Conservation (phyloP, 2,329 filamentous ascomycete species). For the Chaetomiaceae sp. region DNA sequence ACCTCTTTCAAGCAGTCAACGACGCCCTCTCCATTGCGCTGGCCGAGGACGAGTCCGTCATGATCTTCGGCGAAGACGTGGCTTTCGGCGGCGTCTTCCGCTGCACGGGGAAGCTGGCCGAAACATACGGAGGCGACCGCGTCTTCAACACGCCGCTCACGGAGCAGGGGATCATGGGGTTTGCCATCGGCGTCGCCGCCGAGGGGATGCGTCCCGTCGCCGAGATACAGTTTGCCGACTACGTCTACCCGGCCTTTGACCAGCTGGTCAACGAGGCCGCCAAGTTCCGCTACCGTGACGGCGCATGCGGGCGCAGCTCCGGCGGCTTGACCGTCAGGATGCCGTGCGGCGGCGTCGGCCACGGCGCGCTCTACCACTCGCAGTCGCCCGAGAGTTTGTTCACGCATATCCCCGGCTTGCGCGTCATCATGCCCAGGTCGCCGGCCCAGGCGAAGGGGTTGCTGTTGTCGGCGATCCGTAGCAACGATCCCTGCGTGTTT, state of each 20-base stretch:
- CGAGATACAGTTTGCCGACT: conserved; percentile 95
- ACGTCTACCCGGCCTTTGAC: conserved; percentile 88
- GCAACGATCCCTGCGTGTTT: conserved; percentile 85
- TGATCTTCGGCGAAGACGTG: conserved; percentile 95
- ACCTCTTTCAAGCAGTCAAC: conserved; percentile 92
- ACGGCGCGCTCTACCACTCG: conserved; percentile 82
- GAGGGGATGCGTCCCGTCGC: conserved; percentile 91
- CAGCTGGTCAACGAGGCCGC: conserved; percentile 92
- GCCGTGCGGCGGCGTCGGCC: conserved; percentile 85
- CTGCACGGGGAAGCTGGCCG: conserved; percentile 84
- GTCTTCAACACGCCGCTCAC: conserved; percentile 96
- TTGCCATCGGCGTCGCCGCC: conserved; percentile 83
- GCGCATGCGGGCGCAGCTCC: conserved; percentile 52
- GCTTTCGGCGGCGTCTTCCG: conserved; percentile 96
- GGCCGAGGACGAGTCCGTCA: conserved; percentile 74
- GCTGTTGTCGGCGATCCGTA: conserved; percentile 68
- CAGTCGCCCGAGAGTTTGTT: conserved; percentile 88
- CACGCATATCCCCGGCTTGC: conserved; percentile 78
- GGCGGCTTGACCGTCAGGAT: conserved; percentile 84
- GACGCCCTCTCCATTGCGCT: conserved; percentile 80
- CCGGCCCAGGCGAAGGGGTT: conserved; percentile 87
- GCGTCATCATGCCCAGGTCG: conserved; percentile 81
- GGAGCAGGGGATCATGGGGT: conserved; percentile 92
- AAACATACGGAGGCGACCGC: conserved; percentile 79
- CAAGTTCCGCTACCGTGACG: conserved; percentile 77